These are phyloP conservation scores for Pseudogymnoascus verrucosus DNA, from an alignment of 2,329 filamentous ascomycete genomes.

Conservation along the genomic window DNA sequence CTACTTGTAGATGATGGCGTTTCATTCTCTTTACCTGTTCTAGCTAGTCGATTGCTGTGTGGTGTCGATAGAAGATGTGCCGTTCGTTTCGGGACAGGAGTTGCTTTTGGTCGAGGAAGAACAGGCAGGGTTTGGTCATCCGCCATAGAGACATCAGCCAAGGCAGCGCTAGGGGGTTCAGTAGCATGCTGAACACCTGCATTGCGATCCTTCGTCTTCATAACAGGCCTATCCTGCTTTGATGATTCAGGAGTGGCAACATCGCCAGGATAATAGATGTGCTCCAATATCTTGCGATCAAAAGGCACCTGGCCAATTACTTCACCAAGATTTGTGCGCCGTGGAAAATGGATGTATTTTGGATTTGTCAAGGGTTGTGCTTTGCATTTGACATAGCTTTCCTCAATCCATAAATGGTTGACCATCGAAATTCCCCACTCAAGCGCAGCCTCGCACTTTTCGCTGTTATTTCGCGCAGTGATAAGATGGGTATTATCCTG, in stretches of 20 bases:
- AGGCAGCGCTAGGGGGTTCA: neutral
- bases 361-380: conserved; percentile 62
- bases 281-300: conserved; percentile 52
- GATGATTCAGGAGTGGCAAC: conserved; percentile 31
- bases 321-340: conserved; percentile 83
- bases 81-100: conserved; percentile 1
- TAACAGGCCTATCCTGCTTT: conserved; percentile 36
- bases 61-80: conserved; percentile 39
- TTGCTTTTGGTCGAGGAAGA: neutral
- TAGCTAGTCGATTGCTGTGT: conserved; percentile 39
- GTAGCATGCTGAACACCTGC: neutral
- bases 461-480: conserved; percentile 79
- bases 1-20: conserved; percentile 70
- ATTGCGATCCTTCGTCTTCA: conserved; percentile 36
- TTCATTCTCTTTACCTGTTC: conserved; percentile 72
- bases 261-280: conserved; percentile 51
- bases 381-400: conserved; percentile 87
- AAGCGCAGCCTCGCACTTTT: conserved; percentile 84
- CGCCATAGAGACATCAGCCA: neutral
- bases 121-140: neutral
- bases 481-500: conserved; percentile 93
- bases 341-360: conserved; percentile 80
- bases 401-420: conserved; percentile 96
- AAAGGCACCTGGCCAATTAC: conserved; percentile 84
- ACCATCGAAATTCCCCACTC: conserved; percentile 89